Conservation (phyloP, 371 early-diverging fungal genomes). For the Apophysomyces ossiformis region DNA sequence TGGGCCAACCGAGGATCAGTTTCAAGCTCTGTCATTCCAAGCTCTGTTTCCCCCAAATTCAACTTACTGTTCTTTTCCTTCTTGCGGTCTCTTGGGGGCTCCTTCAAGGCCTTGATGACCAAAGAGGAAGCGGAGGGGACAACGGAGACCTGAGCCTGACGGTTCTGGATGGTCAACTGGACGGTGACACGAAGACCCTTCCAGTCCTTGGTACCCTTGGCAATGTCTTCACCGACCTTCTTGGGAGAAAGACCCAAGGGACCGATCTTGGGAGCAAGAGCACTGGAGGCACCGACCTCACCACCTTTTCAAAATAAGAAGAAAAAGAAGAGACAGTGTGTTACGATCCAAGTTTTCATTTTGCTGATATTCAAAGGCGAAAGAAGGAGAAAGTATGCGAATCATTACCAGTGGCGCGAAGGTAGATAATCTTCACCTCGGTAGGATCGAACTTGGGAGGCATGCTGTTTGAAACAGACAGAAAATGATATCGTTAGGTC, state of each 20-base stretch:
- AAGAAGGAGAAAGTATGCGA: too few relatives aligned
- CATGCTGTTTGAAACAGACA: conserved; percentile 21
- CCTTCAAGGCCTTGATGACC: conserved; percentile 99
- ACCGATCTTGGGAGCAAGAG: conserved; percentile 98
- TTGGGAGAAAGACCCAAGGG: conserved; percentile 99
- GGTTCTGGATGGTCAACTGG: conserved; percentile 98
- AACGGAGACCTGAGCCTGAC: conserved; percentile 98
- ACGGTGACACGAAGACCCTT: conserved; percentile 99
- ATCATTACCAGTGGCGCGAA: conserved; percentile 88
- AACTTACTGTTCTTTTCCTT: conserved; percentile 98
- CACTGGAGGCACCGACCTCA: conserved; percentile 92
- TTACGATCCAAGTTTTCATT: conserved; percentile 5
- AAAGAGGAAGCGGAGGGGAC: conserved; percentile 98
- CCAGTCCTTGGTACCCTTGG: conserved; percentile 99
- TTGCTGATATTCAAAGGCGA: background rate
- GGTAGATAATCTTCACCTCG: conserved; percentile 86
- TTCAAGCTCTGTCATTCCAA: too few relatives aligned
- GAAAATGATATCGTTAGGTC: too few relatives aligned
- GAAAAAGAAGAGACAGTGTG: background rate
- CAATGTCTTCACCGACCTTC: conserved; percentile 99
- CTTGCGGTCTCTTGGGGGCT: conserved; percentile 99
- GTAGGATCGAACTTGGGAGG: conserved; percentile 87
- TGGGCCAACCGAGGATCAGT: background rate
- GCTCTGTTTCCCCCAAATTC: background rate
- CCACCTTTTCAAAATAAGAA: conserved; percentile 29